Evolutionary conservation across 2,329 filamentous ascomycete species (phyloP).

Genomic region (Ophiocordyceps australis): DNA sequence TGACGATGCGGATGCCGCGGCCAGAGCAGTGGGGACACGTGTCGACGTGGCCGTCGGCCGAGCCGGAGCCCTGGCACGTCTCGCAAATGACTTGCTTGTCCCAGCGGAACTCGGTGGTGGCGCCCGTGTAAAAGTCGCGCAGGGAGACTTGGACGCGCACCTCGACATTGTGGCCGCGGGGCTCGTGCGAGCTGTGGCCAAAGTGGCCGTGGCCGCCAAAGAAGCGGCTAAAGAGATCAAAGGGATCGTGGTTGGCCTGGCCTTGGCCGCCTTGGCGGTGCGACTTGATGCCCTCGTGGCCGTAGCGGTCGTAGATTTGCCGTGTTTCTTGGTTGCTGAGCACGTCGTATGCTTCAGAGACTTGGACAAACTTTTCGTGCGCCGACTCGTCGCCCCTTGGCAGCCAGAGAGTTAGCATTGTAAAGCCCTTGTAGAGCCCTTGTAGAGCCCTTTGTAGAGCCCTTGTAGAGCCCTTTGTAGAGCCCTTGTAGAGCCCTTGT

Average conservation of each 20-base stretch:
- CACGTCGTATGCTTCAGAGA: constrained; percentile 90
- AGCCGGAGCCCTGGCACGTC: constrained; percentile 72
- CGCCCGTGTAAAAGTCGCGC: constrained; percentile 83
- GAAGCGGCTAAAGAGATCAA: constrained; percentile 92
- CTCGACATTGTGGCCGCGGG: constrained; percentile 78
- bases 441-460: too few species aligned
- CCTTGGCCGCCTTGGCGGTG: constrained; percentile 45
- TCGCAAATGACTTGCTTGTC: constrained; percentile 95
- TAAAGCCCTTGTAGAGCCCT: too few species aligned
- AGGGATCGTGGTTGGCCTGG: constrained; percentile 56
- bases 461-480: too few species aligned
- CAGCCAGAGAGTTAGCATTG: background rate
- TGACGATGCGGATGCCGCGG: constrained; percentile 68
- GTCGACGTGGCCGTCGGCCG: constrained; percentile 66
- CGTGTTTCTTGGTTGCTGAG: constrained; percentile 66
- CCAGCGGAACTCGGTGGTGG: constrained; percentile 70
- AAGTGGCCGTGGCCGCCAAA: constrained; percentile 86
- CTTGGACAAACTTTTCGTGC: constrained; percentile 79
- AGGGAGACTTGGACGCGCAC: constrained; percentile 64
- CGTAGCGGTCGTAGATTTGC: constrained; percentile 84
- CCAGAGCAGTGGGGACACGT: constrained; percentile 63
- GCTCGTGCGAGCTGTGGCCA: constrained; percentile 52
- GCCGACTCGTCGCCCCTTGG: constrained; percentile 58
- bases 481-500: too few species aligned
- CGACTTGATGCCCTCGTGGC: constrained; percentile 77